phyloP scores from a whole-genome alignment of 208 protist genomes.

The Leishmania arabica region DNA sequence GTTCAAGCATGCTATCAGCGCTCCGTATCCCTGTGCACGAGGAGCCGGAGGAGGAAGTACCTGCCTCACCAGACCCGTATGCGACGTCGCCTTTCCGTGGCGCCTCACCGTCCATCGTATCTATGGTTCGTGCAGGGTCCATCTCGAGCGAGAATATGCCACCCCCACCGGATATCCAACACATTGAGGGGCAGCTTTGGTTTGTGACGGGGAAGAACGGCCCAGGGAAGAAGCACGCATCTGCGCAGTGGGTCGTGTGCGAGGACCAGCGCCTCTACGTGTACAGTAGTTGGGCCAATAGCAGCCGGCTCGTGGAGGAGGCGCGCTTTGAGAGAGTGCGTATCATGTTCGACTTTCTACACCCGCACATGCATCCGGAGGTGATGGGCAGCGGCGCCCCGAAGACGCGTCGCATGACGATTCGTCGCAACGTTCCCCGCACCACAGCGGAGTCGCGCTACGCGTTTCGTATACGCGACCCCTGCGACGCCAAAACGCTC shows the following conservation, averaged over 20 bases:
- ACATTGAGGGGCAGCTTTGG: constrained; percentile 62
- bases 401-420: constrained; percentile 19
- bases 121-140: constrained; percentile 11
- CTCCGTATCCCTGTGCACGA: constrained; percentile 28
- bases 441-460: constrained; percentile 10
- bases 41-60: constrained; percentile 2
- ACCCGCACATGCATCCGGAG: constrained; percentile 36
- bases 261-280: constrained; percentile 45
- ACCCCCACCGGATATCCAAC: constrained; percentile 17
- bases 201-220: constrained; percentile 41
- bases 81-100: constrained; percentile 3
- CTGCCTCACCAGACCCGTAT: background rate
- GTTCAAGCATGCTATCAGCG: constrained; percentile 18
- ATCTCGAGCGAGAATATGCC: constrained; percentile 16
- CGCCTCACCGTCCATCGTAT: constrained; percentile 11
- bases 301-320: constrained; percentile 40
- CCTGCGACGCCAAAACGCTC: background rate
- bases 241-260: constrained; percentile 56
- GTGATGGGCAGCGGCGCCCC: background rate
- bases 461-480: constrained; percentile 20
- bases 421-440: constrained; percentile 14
- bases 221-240: constrained; percentile 17
- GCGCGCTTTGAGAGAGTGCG: constrained; percentile 48
- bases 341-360: constrained; percentile 53
- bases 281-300: constrained; percentile 41